Evolutionary conservation across 768 basidiomycete species (phyloP), one percentile per base, ranked within the genome.

Genomic region (Mycena indigotica): DNA sequence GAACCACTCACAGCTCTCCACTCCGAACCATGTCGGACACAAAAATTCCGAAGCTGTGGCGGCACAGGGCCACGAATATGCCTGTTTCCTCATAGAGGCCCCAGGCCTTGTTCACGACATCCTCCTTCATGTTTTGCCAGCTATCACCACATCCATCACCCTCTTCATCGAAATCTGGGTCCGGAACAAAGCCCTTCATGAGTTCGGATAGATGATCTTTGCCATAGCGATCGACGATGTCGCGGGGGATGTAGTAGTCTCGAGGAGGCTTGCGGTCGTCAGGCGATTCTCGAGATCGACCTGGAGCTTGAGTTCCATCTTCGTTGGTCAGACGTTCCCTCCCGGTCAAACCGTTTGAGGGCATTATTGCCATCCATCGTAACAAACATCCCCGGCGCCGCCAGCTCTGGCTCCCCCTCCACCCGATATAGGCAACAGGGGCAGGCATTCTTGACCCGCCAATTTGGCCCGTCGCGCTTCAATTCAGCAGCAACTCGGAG

Each of bases 391-490:
- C n/a, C n/a, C 0, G 50, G 10, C 39, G 64, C 69, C 6, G 26
- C 15, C 1, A 77, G 65, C 0, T 59, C 25, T 0, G 66, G 66
- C 51, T 79, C 71, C 21, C 64, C 70, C 35, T 70, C 44, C 5
- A 76, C 59, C 68, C 71, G 62, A 49, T 77, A 75, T 8, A 55
- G 52, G 59, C 78, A 79, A 1, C 74, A 57, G 0, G 72, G 71
- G 59, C 78, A 80, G 0, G 66, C 60, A 52, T 77, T 66, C 30
- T 62, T 25, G 0, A 72, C 66, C 2, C 68, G 57, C 72, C 74
- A 79, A 32, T 75, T 45, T 1, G 69, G 65, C 0, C 35, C 38
- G 46, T 73, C 61, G 0, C 66, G 61, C 1, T 66, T 66, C 19
- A 80, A 66, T 10, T 58, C 66, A 15, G 13, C 23, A 2, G 57